A percentile compares a stretch with the other conserved stretches of the same genome.
phyloP scores from a whole-genome alignment of 441 rosid genomes.

The Croton laevigatus region DNA sequence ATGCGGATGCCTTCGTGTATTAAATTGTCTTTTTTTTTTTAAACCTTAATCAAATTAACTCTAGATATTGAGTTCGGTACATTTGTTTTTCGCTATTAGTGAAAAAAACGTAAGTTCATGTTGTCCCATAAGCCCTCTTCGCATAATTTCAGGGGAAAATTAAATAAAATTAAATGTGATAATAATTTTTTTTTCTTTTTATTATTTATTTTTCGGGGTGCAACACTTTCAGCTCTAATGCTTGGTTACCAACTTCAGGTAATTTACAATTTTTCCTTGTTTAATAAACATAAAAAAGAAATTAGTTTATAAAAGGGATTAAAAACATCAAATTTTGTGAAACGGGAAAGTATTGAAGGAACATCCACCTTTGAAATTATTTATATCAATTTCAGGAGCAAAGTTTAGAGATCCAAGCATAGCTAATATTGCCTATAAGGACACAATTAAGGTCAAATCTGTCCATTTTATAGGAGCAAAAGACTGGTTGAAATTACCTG shows the following conservation, averaged over 20 bases:
- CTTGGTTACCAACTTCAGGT: conserved; percentile 59
- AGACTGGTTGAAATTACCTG: conserved; percentile 57
- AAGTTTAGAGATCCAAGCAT: conserved; percentile 56
- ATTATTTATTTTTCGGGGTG: conserved; percentile 35
- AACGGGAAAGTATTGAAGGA: conserved; percentile 51
- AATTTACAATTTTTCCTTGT: neutral
- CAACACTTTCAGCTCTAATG: conserved; percentile 50
- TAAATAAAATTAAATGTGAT: too few species aligned
- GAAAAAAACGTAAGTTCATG: too few species aligned
- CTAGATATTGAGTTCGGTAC: too few species aligned
- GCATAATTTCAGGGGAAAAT: too few species aligned
- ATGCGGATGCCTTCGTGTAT: too few species aligned
- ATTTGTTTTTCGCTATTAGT: too few species aligned
- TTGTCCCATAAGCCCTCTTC: too few species aligned
- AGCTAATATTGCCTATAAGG: conserved; percentile 53
- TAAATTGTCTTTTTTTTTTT: too few species aligned
- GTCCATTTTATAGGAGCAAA: conserved; percentile 61
- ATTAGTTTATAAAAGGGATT: neutral
- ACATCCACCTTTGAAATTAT: conserved; percentile 51
- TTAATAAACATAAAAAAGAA: too few species aligned
- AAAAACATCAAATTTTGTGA: neutral
- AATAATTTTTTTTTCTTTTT: neutral
- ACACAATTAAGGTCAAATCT: conserved; percentile 45
- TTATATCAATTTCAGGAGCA: conserved; percentile 50
- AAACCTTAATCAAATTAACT: too few species aligned